These are phyloP conservation scores for Cryphonectria parasitica DNA, from an alignment of 2,329 filamentous ascomycete species.

Conservation along the genomic window DNA sequence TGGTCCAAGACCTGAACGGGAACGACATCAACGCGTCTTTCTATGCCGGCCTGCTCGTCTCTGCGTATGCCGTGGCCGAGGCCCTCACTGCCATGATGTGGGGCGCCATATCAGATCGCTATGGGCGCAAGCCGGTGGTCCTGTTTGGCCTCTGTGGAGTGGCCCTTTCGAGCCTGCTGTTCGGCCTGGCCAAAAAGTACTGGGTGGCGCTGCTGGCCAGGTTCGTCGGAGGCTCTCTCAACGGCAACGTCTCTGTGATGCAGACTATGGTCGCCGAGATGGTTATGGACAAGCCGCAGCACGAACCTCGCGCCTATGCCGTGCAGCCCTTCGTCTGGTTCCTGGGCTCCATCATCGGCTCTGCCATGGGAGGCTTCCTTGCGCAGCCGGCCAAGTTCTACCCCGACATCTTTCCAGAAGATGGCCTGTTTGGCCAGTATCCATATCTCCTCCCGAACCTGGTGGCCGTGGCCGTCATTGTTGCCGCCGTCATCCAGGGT, in stretches of 20 bases:
- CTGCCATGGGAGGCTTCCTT: constrained; percentile 29
- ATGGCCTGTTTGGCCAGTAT: constrained; percentile 59
- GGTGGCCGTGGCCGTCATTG: constrained; percentile 66
- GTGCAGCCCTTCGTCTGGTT: constrained; percentile 30
- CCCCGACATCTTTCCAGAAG: constrained; percentile 40
- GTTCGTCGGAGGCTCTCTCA: constrained; percentile 45
- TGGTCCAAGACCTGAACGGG: constrained; percentile 46
- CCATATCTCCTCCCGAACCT: constrained; percentile 64
- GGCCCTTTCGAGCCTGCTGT: constrained; percentile 45
- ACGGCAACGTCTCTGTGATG: constrained; percentile 47
- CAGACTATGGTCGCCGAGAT: constrained; percentile 49
- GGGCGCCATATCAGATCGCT: constrained; percentile 46
- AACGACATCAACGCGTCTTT: constrained; percentile 49
- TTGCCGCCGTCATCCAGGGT: constrained; percentile 67
- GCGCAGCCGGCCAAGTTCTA: constrained; percentile 30
- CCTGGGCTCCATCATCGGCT: constrained; percentile 27
- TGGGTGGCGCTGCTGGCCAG: constrained; percentile 48
- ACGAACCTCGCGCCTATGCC: constrained; percentile 38
- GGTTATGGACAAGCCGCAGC: constrained; percentile 44
- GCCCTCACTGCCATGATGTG: constrained; percentile 47
- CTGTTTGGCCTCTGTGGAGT: constrained; percentile 39
- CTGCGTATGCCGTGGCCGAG: constrained; percentile 49
- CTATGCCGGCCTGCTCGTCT: constrained; percentile 53
- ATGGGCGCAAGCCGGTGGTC: constrained; percentile 40
- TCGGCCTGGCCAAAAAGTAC: constrained; percentile 45